Evolutionary conservation across 495 filamentous ascomycete species (phyloP).

Genomic region (Alectoria sarmentosa): DNA sequence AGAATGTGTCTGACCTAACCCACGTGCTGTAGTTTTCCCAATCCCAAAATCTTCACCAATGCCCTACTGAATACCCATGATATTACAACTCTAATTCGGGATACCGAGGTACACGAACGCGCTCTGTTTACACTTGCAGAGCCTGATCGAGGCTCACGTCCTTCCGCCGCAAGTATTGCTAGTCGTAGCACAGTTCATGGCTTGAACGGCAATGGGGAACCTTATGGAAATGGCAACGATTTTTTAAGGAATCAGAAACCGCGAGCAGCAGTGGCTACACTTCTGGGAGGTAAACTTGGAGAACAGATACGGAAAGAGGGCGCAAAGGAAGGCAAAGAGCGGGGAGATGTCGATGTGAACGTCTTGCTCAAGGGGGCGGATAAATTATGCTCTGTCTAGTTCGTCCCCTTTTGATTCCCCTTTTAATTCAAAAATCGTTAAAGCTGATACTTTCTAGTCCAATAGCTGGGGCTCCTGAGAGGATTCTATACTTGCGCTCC

Average conservation of each 20-base stretch:
- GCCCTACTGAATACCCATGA: constrained; percentile 80
- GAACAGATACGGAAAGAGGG: constrained; percentile 63
- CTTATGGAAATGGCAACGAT: constrained; percentile 45
- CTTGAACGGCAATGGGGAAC: constrained; percentile 36
- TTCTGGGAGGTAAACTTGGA: constrained; percentile 81
- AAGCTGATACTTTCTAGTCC: constrained; percentile 40
- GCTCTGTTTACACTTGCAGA: constrained; percentile 85
- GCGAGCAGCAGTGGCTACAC: constrained; percentile 83
- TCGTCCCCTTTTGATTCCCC: constrained; percentile 8
- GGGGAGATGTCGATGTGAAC: constrained; percentile 77
- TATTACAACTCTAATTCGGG: constrained; percentile 89
- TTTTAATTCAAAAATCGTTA: neutral
- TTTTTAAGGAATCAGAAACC: constrained; percentile 52
- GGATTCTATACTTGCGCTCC: constrained; percentile 62
- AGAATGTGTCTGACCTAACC: constrained; percentile 7
- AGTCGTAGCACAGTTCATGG: constrained; percentile 43
- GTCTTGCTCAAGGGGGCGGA: constrained; percentile 81
- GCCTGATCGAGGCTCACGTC: constrained; percentile 23
- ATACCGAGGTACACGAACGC: constrained; percentile 92
- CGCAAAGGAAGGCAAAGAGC: constrained; percentile 40
- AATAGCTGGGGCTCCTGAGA: constrained; percentile 73
- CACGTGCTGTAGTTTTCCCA: constrained; percentile 58
- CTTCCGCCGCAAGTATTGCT: constrained; percentile 37
- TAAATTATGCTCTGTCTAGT: constrained; percentile 85
- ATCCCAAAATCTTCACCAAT: constrained; percentile 93